Conservation (phyloP, 352 stramenopile genomes). For the Phytophthora litchii region DNA sequence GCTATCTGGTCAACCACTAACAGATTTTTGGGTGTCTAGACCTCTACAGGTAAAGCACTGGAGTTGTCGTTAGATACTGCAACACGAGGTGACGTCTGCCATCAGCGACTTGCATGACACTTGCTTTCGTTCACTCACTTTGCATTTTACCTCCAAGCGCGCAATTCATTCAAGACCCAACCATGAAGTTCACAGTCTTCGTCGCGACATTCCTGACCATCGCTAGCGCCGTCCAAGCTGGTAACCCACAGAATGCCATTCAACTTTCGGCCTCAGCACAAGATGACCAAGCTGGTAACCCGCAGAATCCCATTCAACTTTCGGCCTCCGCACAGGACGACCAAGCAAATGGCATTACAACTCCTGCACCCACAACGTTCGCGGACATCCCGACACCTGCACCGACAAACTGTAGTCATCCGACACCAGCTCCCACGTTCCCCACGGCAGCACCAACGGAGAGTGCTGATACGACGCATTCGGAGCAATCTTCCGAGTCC, state of each 20-base stretch:
- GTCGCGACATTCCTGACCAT: conserved; percentile 38
- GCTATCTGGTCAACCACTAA: conserved; percentile 25
- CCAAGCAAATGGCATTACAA: conserved; percentile 6
- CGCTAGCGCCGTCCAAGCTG: conserved; percentile 27
- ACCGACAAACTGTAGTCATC: conserved; percentile 27
- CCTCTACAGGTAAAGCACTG: conserved; percentile 23
- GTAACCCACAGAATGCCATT: conserved; percentile 14
- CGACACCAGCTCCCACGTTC: conserved; percentile 20
- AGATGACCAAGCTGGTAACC: conserved; percentile 13
- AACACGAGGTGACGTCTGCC: conserved; percentile 1
- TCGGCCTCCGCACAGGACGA: conserved; percentile 20
- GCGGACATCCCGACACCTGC: conserved; percentile 14
- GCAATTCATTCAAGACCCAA: conserved; percentile 15
- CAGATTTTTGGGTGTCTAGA: conserved; percentile 11
- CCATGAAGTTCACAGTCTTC: conserved; percentile 52
- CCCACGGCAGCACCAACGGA: conserved; percentile 29
- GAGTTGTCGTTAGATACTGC: conserved; percentile 2
- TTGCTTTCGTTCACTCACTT: conserved; percentile 21
- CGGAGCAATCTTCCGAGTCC: conserved; percentile 6
- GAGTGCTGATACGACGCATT: conserved; percentile 13
- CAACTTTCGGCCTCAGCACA: conserved; percentile 25
- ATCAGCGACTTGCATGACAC: not conserved
- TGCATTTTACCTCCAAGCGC: conserved; percentile 33
- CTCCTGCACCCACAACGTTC: conserved; percentile 19
- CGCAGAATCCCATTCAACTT: conserved; percentile 16